phyloP scores from a whole-genome alignment of 139 green algal genomes.

The Chlamydomonas schloesseri region DNA sequence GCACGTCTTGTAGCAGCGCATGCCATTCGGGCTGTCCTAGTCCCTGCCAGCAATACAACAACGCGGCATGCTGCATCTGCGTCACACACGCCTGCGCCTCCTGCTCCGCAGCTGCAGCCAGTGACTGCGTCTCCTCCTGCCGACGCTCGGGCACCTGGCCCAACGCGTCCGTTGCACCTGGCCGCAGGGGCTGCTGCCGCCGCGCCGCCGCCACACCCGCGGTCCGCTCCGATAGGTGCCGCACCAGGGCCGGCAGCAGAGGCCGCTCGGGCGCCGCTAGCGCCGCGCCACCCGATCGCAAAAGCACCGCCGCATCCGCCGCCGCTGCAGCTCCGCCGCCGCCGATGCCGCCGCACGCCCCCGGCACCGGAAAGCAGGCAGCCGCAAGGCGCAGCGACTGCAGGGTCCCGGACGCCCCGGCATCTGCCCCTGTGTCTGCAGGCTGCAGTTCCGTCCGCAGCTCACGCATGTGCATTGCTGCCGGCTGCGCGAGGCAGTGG shows the following conservation, averaged over 20 bases:
- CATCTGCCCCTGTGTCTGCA: too few species aligned
- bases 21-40: constrained; percentile 60
- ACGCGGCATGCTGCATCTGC: constrained; percentile 43
- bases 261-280: constrained; percentile 40
- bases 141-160: neutral
- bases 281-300: neutral
- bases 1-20: constrained; percentile 40
- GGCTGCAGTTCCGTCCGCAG: neutral
- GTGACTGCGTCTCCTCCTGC: neutral
- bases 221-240: constrained; percentile 31
- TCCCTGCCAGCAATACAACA: constrained; percentile 50
- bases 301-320: constrained; percentile 14
- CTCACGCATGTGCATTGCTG: neutral
- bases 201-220: constrained; percentile 22
- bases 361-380: constrained; percentile 21
- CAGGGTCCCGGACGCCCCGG: neutral
- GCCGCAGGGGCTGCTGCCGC: neutral
- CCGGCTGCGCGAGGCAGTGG: neutral
- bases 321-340: neutral
- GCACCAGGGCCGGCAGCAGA: constrained; percentile 53
- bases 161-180: neutral
- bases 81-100: neutral
- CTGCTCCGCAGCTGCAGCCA: neutral
- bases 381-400: constrained; percentile 19
- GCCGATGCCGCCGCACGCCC: neutral